These are phyloP conservation scores for Prunella vulgaris DNA, from an alignment of 257 asterid genomes.

Conservation along the genomic window DNA sequence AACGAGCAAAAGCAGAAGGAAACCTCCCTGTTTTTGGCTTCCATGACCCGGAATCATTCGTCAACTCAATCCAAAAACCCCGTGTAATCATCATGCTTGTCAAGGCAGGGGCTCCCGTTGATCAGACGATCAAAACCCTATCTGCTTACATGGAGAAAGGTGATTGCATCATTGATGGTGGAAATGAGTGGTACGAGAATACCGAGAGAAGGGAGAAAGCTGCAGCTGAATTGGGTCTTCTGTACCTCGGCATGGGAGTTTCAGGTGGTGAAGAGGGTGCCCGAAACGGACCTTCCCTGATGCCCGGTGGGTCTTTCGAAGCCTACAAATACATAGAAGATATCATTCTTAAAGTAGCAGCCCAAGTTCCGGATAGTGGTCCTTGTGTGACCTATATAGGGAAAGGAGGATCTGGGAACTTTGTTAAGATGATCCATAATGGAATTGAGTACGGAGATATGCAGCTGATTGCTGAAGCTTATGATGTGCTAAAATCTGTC, in stretches of 20 bases:
- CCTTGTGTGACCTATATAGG: conserved; percentile 96
- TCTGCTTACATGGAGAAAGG: conserved; percentile 90
- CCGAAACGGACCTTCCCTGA: conserved; percentile 84
- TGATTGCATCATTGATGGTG: conserved; percentile 93
- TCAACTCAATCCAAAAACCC: conserved; percentile 87
- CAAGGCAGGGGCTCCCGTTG: conserved; percentile 97
- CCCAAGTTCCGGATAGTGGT: conserved; percentile 94
- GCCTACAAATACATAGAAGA: conserved; percentile 85
- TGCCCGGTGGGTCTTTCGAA: conserved; percentile 93
- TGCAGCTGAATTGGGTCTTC: conserved; percentile 62
- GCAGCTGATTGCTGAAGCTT: conserved; percentile 95
- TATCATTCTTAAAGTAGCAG: conserved; percentile 82
- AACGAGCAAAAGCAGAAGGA: conserved; percentile 84
- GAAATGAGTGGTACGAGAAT: conserved; percentile 98
- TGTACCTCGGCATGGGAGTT: conserved; percentile 98
- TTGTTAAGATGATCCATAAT: conserved; percentile 92
- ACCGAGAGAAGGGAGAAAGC: conserved; percentile 94
- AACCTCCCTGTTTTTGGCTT: conserved; percentile 79
- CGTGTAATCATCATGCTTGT: conserved; percentile 92
- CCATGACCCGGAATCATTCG: conserved; percentile 82
- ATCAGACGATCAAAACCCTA: conserved; percentile 85
- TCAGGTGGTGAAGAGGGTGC: conserved; percentile 99
- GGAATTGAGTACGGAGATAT: conserved; percentile 97
- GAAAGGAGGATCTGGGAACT: conserved; percentile 86
- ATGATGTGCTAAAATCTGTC: conserved; percentile 82